These are phyloP conservation scores for Penicillium flavigenum DNA, from an alignment of 495 filamentous ascomycete species.

Conservation along the genomic window DNA sequence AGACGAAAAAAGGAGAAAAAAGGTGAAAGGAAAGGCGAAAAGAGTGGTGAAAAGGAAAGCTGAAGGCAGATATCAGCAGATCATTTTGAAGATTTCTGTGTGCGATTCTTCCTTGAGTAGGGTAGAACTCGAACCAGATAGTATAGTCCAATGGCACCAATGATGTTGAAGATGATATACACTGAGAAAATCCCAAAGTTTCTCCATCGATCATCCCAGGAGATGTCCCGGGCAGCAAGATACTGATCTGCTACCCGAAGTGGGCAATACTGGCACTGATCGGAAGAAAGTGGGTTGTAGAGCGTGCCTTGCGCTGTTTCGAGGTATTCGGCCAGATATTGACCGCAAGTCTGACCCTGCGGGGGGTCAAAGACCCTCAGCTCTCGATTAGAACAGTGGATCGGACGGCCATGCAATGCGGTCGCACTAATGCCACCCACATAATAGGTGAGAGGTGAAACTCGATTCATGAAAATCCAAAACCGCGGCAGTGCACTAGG, in stretches of 20 bases:
- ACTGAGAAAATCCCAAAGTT: conserved; percentile 59
- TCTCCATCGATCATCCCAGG: conserved; percentile 57
- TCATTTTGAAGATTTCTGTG: neutral
- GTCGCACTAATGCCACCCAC: conserved; percentile 55
- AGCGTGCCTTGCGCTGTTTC: conserved; percentile 50
- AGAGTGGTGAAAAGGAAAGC: neutral
- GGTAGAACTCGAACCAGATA: conserved; percentile 28
- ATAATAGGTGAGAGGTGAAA: conserved; percentile 63
- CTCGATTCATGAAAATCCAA: conserved; percentile 71
- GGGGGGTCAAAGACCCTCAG: conserved; percentile 49
- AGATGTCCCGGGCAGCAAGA: conserved; percentile 42
- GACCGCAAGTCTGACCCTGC: conserved; percentile 43
- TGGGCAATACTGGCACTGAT: conserved; percentile 58
- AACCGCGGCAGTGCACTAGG: conserved; percentile 58
- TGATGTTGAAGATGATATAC: conserved; percentile 66
- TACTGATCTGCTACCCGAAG: conserved; percentile 56
- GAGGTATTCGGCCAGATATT: conserved; percentile 50
- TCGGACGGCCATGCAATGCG: conserved; percentile 50
- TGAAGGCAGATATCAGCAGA: neutral
- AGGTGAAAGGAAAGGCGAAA: no score
- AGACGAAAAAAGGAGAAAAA: neutral
- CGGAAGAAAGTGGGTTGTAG: conserved; percentile 45
- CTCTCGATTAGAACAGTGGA: conserved; percentile 55
- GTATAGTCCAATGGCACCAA: conserved; percentile 61
- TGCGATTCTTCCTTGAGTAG: neutral